Evolutionary conservation across 2,329 filamentous ascomycete species (phyloP), one percentile per base, ranked within the genome.

Genomic region (Sclerotiophoma versabilis): DNA sequence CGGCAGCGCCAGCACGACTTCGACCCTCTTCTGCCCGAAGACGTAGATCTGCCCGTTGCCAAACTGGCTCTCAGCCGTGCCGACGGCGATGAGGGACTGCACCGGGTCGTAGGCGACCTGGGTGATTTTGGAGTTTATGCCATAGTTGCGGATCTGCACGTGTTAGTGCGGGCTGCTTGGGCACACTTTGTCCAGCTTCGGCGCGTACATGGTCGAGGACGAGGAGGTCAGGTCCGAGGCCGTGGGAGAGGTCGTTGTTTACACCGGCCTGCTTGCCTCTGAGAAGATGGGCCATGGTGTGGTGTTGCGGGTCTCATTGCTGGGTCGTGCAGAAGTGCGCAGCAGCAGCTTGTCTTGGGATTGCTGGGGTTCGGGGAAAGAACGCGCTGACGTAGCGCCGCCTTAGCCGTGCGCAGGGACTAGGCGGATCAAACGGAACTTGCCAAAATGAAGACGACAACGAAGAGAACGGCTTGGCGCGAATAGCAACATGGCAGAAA

Each of bases 261-360:
- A 99, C 89, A 69, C 95, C 95, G 52, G 92, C 86, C 82, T 98
- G 95, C 82, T 96, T 97, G 66, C 91, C 90, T 73, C 95, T 84
- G 59, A 99, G 80, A 73, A 98, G 93, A 67, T 90, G 86, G 49
- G 93, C 87, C 93, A 97, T 97, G 52, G 51, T 67, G 69, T 48
- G 33, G 57, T 45, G 58, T 44, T 64, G 58, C 20, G 54, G 59
- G 57, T 64, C 37, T 71, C 71, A 72, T 72, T 58, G 64, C 66
- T 69, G 56, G 59, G 60, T 44, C 17, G 43, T 44, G 29, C 43
- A 38, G 20, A 54, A 34, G 19, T 58, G 60, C 57, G 43, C 44
- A 49, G 41, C 33, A 41, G 39, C 45, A 49, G 57, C 51, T 50
- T 53, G 44, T 58, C 49, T 43, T 51, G 49, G 55, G 48, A 36